Percentiles rank a stretch among this genome's conserved stretches.
Evolutionary conservation across 2,329 filamentous ascomycete species (phyloP).

Genomic region (Penicillium rolfsii): DNA sequence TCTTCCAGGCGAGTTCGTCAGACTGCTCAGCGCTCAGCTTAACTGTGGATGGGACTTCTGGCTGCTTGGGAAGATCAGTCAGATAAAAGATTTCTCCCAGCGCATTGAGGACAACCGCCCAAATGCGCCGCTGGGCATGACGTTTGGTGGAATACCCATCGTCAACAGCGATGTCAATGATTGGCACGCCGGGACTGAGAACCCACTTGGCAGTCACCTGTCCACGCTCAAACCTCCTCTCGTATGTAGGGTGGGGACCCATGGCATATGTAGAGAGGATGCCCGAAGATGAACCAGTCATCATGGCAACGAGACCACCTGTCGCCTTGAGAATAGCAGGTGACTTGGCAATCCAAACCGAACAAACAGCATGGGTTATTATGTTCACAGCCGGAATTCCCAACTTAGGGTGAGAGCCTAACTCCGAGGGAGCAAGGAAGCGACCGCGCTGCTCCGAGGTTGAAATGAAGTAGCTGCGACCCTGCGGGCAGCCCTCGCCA

Average conservation of each 20-base stretch:
- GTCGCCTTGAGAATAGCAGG: constrained; percentile 70
- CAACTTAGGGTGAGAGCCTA: constrained; percentile 63
- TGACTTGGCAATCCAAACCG: constrained; percentile 90
- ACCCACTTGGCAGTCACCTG: constrained; percentile 88
- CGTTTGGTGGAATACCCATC: constrained; percentile 76
- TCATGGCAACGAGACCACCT: constrained; percentile 76
- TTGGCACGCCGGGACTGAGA: constrained; percentile 88
- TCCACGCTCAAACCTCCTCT: constrained; percentile 68
- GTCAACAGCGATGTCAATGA: constrained; percentile 80
- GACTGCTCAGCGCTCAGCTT: constrained; percentile 55
- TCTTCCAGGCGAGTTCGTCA: constrained; percentile 74
- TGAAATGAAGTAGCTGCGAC: constrained; percentile 76
- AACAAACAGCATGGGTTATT: constrained; percentile 71
- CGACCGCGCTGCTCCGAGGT: constrained; percentile 74
- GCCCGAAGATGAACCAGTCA: constrained; percentile 81
- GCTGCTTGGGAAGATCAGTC: constrained; percentile 66
- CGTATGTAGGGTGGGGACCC: constrained; percentile 62
- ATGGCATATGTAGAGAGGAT: constrained; percentile 81
- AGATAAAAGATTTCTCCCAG: constrained; percentile 90
- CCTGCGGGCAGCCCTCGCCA: constrained; percentile 84
- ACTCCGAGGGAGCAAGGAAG: constrained; percentile 67
- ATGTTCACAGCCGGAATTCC: constrained; percentile 78
- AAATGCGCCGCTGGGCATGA: constrained; percentile 71
- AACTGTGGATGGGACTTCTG: constrained; percentile 49
- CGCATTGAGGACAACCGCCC: constrained; percentile 93